These are phyloP conservation scores for Castanopsis chinensis DNA, from an alignment of 306 rosid species.

Conservation along the genomic window DNA sequence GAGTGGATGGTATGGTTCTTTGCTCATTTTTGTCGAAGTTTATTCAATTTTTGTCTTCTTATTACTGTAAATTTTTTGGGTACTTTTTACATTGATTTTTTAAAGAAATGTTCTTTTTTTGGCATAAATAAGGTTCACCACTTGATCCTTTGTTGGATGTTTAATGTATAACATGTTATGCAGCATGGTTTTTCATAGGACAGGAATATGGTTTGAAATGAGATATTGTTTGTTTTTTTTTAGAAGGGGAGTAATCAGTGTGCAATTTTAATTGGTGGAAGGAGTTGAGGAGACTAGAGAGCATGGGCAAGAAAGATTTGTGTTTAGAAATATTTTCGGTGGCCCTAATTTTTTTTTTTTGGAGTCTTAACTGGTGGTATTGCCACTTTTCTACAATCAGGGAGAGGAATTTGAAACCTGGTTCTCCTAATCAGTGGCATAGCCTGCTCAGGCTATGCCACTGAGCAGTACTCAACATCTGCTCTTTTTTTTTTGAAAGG, in stretches of 20 bases:
- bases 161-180: not conserved
- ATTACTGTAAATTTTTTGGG: not conserved
- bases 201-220: not conserved
- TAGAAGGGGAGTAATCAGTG: not conserved
- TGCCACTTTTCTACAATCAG: too few species aligned
- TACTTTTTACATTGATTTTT: not conserved
- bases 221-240: not conserved
- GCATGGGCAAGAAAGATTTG: not conserved
- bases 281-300: not conserved
- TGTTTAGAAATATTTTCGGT: too few species aligned
- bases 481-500: too few species aligned
- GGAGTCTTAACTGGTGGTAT: too few species aligned
- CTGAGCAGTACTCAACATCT: too few species aligned
- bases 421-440: too few species aligned
- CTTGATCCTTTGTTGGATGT: not conserved
- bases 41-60: not conserved
- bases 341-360: too few species aligned
- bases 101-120: not conserved
- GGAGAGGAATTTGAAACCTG: too few species aligned
- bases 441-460: too few species aligned
- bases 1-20: constrained; percentile 35
- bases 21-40: not conserved
- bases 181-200: too few species aligned
- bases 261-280: not conserved
- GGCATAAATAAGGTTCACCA: not conserved